Evolutionary conservation across 768 basidiomycete genomes (phyloP), one percentile per base, ranked within the genome.

Genomic region (Trametes cingulata): DNA sequence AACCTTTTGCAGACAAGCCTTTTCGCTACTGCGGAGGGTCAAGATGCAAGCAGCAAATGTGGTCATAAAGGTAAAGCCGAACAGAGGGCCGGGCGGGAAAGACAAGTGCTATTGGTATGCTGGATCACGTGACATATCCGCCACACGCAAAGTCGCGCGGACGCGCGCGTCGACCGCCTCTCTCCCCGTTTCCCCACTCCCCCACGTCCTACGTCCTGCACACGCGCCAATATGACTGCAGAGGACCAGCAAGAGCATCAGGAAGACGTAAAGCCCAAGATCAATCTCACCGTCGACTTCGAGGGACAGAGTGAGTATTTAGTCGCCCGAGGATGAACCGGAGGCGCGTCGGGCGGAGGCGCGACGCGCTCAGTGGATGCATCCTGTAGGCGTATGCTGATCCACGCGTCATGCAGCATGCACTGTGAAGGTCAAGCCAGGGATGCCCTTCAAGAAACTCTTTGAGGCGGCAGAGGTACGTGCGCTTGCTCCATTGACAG

Each of bases 261-360:
- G 19, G 83, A 75, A 64, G 87, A 90, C 56, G 82, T 84, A 24
- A 90, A 89, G 70, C 87, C 88, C 15, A 90, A 90, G 65, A 75
- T 90, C 47, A 86, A 84, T 69, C 71, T 90, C n/a, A 74, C 75
- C 52, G 76, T 90, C 65, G 70, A 72, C 36, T 83, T 79, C 59
- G 85, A 87, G 56, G 83, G 81, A 15, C 73, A 74, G 54, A 76
- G 87, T 88, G 41, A 64, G 80, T 62, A 66, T 43, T 58, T 17
- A 35, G 20, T 3, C 22, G 47, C 43, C 59, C 65, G n/a, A 47
- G 14, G 43, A 27, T 45, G 52, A 36, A 20, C 24, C 29, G 29
- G 12, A 27, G 40, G 53, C 53, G 48, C 48, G 52, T 20, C 17
- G 17, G 19, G 9, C 3, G 45, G 10, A 10, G 29, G 10, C 29